Conservation (phyloP, 257 asterid species). For the Capsicum baccatum region DNA sequence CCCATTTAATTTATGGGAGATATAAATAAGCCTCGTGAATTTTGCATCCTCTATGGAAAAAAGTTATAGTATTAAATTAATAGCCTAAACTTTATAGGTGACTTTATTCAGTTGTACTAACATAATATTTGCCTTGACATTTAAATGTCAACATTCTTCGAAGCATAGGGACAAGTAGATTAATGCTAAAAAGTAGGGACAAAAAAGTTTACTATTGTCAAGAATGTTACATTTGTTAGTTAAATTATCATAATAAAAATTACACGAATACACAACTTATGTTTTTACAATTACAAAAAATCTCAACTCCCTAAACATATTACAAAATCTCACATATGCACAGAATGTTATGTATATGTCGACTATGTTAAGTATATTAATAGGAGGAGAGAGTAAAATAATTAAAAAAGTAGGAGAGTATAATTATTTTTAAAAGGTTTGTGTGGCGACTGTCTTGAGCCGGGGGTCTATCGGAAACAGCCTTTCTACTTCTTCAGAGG, state of each 20-base stretch:
- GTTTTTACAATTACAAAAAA: too few relatives aligned
- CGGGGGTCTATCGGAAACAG: too few relatives aligned
- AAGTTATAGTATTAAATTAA: not conserved
- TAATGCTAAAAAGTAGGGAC: conserved; percentile 11
- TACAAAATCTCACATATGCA: too few relatives aligned
- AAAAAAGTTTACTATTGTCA: conserved; percentile 10
- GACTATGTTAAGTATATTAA: too few relatives aligned
- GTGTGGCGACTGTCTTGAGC: too few relatives aligned
- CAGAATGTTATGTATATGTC: too few relatives aligned
- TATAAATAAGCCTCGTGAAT: conserved; percentile 9
- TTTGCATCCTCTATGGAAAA: not conserved
- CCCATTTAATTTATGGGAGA: not conserved
- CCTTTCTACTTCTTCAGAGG: too few relatives aligned
- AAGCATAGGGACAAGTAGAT: conserved; percentile 26
- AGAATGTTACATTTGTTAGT: not conserved
- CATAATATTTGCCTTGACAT: conserved; percentile 14
- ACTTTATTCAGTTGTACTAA: not conserved
- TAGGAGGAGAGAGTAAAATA: too few relatives aligned
- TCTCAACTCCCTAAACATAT: too few relatives aligned
- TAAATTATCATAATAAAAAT: not conserved
- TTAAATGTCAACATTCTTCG: conserved; percentile 19
- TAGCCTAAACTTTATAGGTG: conserved; percentile 22
- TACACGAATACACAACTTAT: too few relatives aligned
- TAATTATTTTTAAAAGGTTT: too few relatives aligned
- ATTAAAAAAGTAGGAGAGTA: too few relatives aligned